phyloP scores from a whole-genome alignment of 208 protist species.

The Naegleria gruberi region DNA sequence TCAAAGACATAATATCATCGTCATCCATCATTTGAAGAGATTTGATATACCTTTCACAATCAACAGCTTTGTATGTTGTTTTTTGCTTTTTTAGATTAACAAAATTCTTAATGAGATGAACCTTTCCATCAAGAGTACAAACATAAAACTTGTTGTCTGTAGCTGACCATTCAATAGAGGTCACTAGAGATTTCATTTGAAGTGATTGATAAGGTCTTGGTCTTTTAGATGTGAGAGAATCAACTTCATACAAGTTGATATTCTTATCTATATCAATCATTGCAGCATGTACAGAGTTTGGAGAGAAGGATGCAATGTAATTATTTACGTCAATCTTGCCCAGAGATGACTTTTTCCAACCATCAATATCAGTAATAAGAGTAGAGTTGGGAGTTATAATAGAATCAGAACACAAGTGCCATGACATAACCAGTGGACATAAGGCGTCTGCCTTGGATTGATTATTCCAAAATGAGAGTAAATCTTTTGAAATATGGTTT shows the following conservation, averaged over 20 bases:
- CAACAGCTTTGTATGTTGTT: neutral
- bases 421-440: neutral
- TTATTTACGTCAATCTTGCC: neutral
- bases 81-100: neutral
- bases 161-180: neutral
- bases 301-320: neutral
- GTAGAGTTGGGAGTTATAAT: neutral
- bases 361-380: neutral
- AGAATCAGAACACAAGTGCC: neutral
- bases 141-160: neutral
- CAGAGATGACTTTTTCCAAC: neutral
- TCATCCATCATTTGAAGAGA: neutral
- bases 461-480: neutral
- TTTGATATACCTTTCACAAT: neutral
- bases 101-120: neutral
- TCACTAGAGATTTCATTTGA: neutral
- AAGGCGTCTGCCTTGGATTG: neutral
- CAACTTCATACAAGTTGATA: neutral
- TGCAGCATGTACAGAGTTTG: neutral
- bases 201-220: neutral
- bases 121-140: neutral
- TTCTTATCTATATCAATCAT: neutral
- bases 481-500: neutral
- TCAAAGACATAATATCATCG: neutral
- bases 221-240: neutral